phyloP scores from a whole-genome alignment of 202 grass and related monocot species.

The Dendrocalamus latiflorus region DNA sequence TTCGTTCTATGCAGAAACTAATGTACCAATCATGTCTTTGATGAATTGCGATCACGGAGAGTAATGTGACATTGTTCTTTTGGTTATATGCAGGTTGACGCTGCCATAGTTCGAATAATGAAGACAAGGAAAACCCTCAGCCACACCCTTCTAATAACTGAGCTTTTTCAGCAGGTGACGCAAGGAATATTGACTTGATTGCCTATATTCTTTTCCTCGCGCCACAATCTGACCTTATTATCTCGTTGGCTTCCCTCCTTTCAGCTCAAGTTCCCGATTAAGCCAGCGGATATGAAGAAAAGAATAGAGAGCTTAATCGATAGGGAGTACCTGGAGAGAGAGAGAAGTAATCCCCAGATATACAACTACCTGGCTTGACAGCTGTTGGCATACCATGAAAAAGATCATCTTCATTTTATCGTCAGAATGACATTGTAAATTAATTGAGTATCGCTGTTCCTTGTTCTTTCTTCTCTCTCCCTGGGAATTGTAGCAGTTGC shows the following conservation, averaged over 20 bases:
- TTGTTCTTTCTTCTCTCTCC: conserved; percentile 12
- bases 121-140: conserved; percentile 97
- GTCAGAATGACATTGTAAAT: conserved; percentile 32
- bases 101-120: conserved; percentile 95
- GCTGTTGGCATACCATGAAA: neutral
- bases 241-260: conserved; percentile 2
- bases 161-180: conserved; percentile 93
- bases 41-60: neutral
- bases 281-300: conserved; percentile 97
- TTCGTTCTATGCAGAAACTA: neutral
- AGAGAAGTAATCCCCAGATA: conserved; percentile 96
- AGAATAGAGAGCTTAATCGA: conserved; percentile 98
- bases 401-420: conserved; percentile 19
- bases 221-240: neutral
- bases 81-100: conserved; percentile 74
- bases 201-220: neutral
- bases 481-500: conserved; percentile 20
- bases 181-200: neutral
- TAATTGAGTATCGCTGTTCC: conserved; percentile 8
- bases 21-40: neutral
- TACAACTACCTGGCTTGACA: conserved; percentile 96
- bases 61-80: neutral
- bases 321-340: conserved; percentile 92
- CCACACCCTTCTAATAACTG: conserved; percentile 97
- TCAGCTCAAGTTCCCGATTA: conserved; percentile 99